A percentile compares a stretch with the other conserved stretches of the same genome.
phyloP scores from a whole-genome alignment of 441 rosid species.

The Arabidopsis lyrata region DNA sequence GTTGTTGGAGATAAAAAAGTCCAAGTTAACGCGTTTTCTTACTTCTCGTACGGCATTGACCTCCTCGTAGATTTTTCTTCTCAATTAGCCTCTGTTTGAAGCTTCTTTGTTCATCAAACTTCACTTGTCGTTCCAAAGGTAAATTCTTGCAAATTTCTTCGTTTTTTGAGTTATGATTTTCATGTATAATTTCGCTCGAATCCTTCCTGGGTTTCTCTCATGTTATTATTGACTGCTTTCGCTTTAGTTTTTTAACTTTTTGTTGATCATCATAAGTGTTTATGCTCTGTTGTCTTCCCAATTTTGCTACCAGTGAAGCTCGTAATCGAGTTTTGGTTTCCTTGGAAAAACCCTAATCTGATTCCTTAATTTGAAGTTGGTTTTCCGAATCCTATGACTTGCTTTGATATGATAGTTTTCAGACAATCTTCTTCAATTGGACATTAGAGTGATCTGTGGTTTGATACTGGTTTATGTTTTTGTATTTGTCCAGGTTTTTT shows the following conservation, averaged over 20 bases:
- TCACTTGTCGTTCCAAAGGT: constrained; percentile 28
- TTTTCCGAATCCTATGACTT: neutral
- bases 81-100: neutral
- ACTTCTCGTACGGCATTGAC: constrained; percentile 13
- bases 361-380: neutral
- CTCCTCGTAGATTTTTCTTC: constrained; percentile 8
- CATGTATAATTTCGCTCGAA: neutral
- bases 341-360: neutral
- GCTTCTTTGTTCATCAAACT: constrained; percentile 17
- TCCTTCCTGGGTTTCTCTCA: neutral
- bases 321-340: neutral
- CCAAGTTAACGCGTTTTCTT: constrained; percentile 25
- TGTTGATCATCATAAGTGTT: neutral
- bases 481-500: constrained; percentile 9
- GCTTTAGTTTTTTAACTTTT: neutral
- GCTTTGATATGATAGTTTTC: too few relatives aligned
- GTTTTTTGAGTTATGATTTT: neutral
- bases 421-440: neutral
- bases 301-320: neutral
- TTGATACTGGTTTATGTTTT: neutral
- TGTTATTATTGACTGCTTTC: neutral
- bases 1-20: neutral
- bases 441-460: too few relatives aligned
- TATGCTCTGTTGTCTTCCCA: neutral
- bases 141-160: neutral